These are phyloP conservation scores for Sequoiadendron giganteum DNA, from an alignment of 75 land plant genomes.

Conservation along the genomic window DNA sequence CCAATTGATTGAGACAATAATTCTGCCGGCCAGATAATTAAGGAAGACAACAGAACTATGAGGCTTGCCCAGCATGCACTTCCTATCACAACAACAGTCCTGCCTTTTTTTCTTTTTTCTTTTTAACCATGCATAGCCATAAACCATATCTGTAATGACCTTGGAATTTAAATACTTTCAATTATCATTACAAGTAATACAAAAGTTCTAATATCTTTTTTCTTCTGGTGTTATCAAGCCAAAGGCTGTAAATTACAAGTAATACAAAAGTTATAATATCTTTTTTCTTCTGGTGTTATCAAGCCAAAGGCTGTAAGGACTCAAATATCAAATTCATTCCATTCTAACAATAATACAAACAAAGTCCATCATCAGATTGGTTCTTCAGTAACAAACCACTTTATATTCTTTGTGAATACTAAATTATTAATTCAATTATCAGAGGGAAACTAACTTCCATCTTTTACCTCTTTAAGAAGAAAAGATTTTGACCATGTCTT, in stretches of 20 bases:
- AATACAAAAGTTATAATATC: background rate
- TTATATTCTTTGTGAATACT: background rate
- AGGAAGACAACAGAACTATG: slow-evolving; percentile 2
- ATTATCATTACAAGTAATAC: background rate
- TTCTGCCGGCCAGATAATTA: slow-evolving; percentile 34
- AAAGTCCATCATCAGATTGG: background rate
- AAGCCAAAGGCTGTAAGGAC: background rate
- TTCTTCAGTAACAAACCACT: background rate
- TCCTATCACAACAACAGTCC: background rate
- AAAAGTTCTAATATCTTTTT: background rate
- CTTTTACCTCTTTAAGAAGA: background rate
- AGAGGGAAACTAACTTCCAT: background rate
- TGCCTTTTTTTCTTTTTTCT: background rate
- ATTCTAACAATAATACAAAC: background rate
- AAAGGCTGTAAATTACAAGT: background rate
- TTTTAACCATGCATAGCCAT: background rate
- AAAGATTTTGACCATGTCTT: background rate
- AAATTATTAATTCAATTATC: background rate
- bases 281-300: background rate
- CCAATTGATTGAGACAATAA: slow-evolving; percentile 92
- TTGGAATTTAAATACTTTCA: background rate
- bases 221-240: background rate
- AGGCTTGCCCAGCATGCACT: background rate
- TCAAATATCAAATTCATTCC: background rate
- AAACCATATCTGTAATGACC: background rate